Evolutionary conservation across 2,329 filamentous ascomycete species (phyloP).

Genomic region (Ascochyta pisi): DNA sequence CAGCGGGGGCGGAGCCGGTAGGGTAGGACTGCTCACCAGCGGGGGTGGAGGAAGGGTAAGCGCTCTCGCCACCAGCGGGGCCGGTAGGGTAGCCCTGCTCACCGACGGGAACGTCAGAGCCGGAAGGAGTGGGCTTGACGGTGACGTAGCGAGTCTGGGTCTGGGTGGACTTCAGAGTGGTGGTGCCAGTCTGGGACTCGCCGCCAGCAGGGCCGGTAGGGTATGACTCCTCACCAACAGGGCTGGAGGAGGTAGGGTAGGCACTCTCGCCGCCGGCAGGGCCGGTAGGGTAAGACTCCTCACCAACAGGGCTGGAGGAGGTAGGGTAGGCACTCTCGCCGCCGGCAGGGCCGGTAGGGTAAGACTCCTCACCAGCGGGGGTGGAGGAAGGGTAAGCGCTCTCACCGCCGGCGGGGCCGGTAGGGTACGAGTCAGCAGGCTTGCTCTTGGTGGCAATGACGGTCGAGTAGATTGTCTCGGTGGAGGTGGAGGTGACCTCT

Average conservation of each 20-base stretch:
- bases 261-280: conserved; percentile 1
- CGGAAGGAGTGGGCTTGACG: conserved; percentile 38
- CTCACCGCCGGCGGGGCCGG: conserved; percentile 20
- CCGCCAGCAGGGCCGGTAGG: conserved; percentile 19
- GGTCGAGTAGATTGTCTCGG: conserved; percentile 44
- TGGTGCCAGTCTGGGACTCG: conserved; percentile 23
- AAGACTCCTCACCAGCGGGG: neutral
- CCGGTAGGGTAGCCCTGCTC: conserved; percentile 22
- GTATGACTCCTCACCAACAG: conserved; percentile 17
- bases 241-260: conserved; percentile 1
- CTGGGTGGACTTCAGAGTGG: conserved; percentile 42
- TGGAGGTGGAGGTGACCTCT: conserved; percentile 40
- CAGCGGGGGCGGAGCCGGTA: conserved; percentile 17
- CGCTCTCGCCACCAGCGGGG: conserved; percentile 21
- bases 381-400: conserved; percentile 1
- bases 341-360: neutral
- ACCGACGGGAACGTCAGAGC: conserved; percentile 18
- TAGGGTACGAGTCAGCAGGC: conserved; percentile 20
- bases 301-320: conserved; percentile 1
- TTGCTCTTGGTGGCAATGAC: conserved; percentile 34
- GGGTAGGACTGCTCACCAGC: conserved; percentile 21
- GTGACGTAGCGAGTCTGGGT: conserved; percentile 47
- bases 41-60: conserved; percentile 3
- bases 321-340: neutral
- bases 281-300: neutral